phyloP scores from a whole-genome alignment of 228 moss, liverwort and hornwort species.

The Sphagnum fallax region DNA sequence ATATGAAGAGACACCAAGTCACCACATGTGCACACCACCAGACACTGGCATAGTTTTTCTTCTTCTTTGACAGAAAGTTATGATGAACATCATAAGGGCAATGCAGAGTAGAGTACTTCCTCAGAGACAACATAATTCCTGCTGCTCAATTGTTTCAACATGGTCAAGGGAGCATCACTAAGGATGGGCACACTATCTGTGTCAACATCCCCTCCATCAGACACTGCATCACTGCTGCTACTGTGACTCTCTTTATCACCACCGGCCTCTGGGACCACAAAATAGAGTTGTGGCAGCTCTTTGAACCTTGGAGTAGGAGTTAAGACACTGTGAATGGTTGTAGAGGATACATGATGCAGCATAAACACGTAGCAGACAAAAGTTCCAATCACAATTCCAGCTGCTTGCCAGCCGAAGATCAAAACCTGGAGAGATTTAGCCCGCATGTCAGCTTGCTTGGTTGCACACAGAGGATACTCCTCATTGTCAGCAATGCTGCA shows the following conservation, averaged over 20 bases:
- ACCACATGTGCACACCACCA: too few relatives aligned
- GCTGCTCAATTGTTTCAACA: slow-evolving; percentile 44
- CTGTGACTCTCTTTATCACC: neutral
- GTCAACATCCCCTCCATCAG: slow-evolving; percentile 22
- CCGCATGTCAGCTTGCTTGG: slow-evolving; percentile 31
- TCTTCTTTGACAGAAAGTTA: too few relatives aligned
- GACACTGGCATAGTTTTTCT: too few relatives aligned
- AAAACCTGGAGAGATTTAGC: slow-evolving; percentile 76
- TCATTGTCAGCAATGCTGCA: slow-evolving; percentile 31
- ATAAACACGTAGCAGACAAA: slow-evolving; percentile 26
- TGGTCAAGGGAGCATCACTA: slow-evolving; percentile 21
- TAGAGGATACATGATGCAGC: neutral
- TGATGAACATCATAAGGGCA: too few relatives aligned
- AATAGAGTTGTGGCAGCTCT: slow-evolving; percentile 16
- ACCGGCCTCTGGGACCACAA: slow-evolving; percentile 36
- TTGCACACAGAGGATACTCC: slow-evolving; percentile 55
- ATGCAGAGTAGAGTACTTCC: too few relatives aligned
- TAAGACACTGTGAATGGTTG: neutral
- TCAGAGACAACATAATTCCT: slow-evolving; percentile 4
- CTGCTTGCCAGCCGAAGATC: slow-evolving; percentile 50
- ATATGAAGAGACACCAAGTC: too few relatives aligned
- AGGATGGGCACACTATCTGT: slow-evolving; percentile 31
- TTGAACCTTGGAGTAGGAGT: slow-evolving; percentile 1
- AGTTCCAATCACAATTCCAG: slow-evolving; percentile 37
- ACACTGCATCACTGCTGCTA: neutral